Percentiles rank a stretch among this genome's conserved stretches.
phyloP scores from a whole-genome alignment of 106 monocot species.

The Hemerocallis citrina region DNA sequence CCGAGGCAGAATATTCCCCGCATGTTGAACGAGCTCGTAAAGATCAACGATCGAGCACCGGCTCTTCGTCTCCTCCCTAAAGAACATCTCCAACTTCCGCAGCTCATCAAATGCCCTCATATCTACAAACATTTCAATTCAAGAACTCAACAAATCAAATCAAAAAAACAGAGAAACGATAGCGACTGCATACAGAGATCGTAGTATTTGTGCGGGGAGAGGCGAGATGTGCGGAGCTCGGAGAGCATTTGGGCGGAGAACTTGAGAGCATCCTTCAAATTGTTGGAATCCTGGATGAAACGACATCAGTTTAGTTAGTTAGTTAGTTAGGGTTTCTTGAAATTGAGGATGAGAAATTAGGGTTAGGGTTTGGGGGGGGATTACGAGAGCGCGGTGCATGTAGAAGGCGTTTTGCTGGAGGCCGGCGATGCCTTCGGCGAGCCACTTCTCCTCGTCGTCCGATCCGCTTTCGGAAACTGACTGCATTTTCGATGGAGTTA shows the following conservation, averaged over 20 bases:
- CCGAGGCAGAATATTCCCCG: slow-evolving; percentile 88
- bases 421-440: too few species aligned
- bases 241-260: slow-evolving; percentile 92
- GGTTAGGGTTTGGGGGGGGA: too few species aligned
- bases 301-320: slow-evolving; percentile 6
- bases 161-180: slow-evolving; percentile 20
- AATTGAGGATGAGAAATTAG: too few species aligned
- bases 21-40: slow-evolving; percentile 97
- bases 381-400: too few species aligned
- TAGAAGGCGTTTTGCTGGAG: too few species aligned
- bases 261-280: slow-evolving; percentile 84
- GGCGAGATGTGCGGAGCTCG: too few species aligned
- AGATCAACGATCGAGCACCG: slow-evolving; percentile 79
- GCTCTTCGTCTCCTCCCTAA: slow-evolving; percentile 75
- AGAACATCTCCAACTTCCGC: slow-evolving; percentile 95
- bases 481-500: background rate
- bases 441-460: too few species aligned
- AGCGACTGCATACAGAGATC: slow-evolving; percentile 83
- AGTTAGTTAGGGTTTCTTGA: too few species aligned
- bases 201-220: too few species aligned
- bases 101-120: slow-evolving; percentile 98
- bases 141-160: background rate
- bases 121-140: slow-evolving; percentile 29
- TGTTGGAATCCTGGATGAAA: slow-evolving; percentile 83
- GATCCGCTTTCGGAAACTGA: slow-evolving; percentile 40